A percentile compares a stretch with the other conserved stretches of the same genome.
Conservation (phyloP, 345 rosid species). For the Populus nigra region DNA sequence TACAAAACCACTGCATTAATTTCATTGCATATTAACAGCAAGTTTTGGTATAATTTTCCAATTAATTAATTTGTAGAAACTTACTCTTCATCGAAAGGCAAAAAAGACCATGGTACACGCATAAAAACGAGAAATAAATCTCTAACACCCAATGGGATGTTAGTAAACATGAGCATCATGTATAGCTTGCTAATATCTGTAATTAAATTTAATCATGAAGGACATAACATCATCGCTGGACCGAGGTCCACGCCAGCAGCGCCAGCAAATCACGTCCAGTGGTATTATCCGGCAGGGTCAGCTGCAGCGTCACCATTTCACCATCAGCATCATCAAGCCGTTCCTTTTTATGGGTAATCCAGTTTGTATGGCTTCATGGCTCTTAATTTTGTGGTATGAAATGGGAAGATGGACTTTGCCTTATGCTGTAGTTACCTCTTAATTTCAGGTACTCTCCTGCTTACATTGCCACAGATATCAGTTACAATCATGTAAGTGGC, state of each 20-base stretch:
- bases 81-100: neutral
- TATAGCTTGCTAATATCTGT: neutral
- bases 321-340: slow-evolving; percentile 51
- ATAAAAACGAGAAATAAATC: neutral
- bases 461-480: slow-evolving; percentile 58
- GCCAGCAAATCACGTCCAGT: slow-evolving; percentile 65
- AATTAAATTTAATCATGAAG: slow-evolving; percentile 35
- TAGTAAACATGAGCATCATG: neutral
- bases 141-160: neutral
- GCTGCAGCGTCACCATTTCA: slow-evolving; percentile 45
- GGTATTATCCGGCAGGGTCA: slow-evolving; percentile 70
- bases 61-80: neutral
- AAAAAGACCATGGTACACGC: neutral
- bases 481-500: slow-evolving; percentile 65
- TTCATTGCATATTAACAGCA: neutral
- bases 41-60: neutral
- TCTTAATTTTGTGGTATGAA: neutral
- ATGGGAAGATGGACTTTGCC: neutral
- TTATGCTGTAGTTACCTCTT: neutral
- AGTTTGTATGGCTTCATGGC: neutral
- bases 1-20: too few relatives aligned
- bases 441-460: slow-evolving; percentile 62
- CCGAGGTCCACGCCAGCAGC: slow-evolving; percentile 53
- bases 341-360: slow-evolving; percentile 74
- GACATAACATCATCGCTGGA: slow-evolving; percentile 39